Base-by-base conservation (phyloP, 2,329 filamentous ascomycete genomes). In the Monosporascus ibericus region DNA sequence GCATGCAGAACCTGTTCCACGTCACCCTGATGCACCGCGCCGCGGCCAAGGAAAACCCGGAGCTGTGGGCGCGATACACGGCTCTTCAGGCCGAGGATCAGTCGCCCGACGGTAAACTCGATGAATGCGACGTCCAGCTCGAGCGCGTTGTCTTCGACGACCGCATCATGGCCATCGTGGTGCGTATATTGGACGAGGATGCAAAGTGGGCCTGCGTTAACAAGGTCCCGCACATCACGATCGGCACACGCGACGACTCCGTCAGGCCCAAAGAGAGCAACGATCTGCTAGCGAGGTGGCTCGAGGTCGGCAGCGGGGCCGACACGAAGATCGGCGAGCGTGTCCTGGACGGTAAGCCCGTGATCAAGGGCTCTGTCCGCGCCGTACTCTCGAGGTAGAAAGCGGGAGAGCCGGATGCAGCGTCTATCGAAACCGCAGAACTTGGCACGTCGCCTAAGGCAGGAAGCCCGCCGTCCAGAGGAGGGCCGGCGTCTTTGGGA, bases 241-340 rank as follows among this genome's bases (percentile, higher is more conserved):
- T 97, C 7, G 94, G 94, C 20, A 99, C 94, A 0, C 82, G 84
- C 9, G 80, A 85, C 58, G 70, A 77, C 47, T 70, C 76, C 7
- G 82, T 97, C 63, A 97, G 96, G 74, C 92, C 94, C 0, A 92
- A 88, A 70, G 92, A 99, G 75, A 95, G 92, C 72, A 99, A 99
- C 65, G 85, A 90, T 54, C 62, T 99, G 64, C 70, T 99, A 53
- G 77, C 77, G 57, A 76, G 76, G 54, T 97, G 92, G 92, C 66
- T 94, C 55, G 77, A 86, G 56, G 59, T 69, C 30, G 81, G 79
- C 1, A 68, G 70, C 24, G 71, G 73, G 2, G 70, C 61, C 2
- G 68, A 68, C n/a, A 74, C 70, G 38, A 66, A 67, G 14, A 77
- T 82, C 30, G 57, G 63, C 5, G 80, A 82, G 52, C 58, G 80